Conservation (phyloP, 768 basidiomycete species). For the Dentipellis sp. region DNA sequence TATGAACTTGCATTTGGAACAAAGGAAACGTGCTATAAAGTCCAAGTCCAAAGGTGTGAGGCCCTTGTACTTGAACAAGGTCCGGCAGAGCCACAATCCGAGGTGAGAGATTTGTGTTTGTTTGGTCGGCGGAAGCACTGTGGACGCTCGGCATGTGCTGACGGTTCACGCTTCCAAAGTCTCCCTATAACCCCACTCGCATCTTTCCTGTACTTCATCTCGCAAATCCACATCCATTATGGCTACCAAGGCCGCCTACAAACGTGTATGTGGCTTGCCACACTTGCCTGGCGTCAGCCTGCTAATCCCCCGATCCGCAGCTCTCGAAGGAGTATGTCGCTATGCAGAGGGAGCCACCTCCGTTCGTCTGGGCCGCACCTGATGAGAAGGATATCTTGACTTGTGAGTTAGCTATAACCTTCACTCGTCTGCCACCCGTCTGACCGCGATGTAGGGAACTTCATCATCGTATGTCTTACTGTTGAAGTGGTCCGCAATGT, state of each 20-base stretch:
- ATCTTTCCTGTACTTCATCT: not conserved
- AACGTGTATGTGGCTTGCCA: constrained; percentile 46
- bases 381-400: constrained; percentile 97
- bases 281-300: constrained; percentile 6
- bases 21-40: no score
- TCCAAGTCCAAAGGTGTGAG: no score
- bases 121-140: not conserved
- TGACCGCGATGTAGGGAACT: constrained; percentile 63
- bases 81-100: no score
- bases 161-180: not conserved
- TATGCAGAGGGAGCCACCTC: constrained; percentile 91
- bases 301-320: constrained; percentile 26
- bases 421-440: not conserved
- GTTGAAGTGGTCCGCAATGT: not conserved
- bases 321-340: constrained; percentile 81
- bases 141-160: no score
- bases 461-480: constrained; percentile 62
- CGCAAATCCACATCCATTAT: constrained; percentile 27
- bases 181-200: not conserved
- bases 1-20: no score
- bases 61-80: no score
- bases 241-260: constrained; percentile 83
- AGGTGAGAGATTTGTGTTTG: not conserved
- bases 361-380: constrained; percentile 91
- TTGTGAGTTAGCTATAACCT: constrained; percentile 45